Percentiles rank a stretch among this genome's conserved stretches.
These are phyloP conservation scores for Colletotrichum camelliae DNA, from an alignment of 2,329 filamentous ascomycete species.

Conservation along the genomic window DNA sequence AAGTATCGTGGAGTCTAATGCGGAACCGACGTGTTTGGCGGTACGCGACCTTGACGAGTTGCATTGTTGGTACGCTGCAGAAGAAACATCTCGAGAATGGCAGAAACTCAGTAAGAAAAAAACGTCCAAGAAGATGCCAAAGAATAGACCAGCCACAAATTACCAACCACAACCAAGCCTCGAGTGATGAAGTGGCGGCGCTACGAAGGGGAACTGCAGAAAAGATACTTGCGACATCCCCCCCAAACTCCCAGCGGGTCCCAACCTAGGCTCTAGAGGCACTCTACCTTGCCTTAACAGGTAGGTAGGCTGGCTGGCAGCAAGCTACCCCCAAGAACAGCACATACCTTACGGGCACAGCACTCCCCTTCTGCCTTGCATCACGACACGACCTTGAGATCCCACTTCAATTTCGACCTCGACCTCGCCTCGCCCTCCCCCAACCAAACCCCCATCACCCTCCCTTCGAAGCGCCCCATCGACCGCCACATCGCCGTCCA, in stretches of 20 bases:
- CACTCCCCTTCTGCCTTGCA: slow-evolving; percentile 15
- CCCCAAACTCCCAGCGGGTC: background rate
- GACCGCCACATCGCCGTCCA: background rate
- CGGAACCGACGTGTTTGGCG: background rate
- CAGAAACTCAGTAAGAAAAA: too few species aligned
- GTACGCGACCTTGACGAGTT: background rate
- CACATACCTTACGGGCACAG: background rate
- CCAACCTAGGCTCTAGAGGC: background rate
- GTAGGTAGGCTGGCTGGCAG: background rate
- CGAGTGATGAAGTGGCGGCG: slow-evolving; percentile 1
- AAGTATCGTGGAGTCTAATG: background rate
- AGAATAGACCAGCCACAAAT: background rate
- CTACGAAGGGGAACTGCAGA: background rate
- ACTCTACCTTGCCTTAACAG: background rate
- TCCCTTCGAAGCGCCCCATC: background rate
- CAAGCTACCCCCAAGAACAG: slow-evolving; percentile 16
- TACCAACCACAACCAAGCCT: background rate
- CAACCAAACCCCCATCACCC: background rate
- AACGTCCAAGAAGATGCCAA: background rate
- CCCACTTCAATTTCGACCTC: background rate
- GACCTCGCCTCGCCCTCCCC: background rate
- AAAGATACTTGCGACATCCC: background rate
- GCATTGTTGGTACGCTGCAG: too few species aligned
- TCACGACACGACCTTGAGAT: slow-evolving; percentile 20
- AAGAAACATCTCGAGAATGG: background rate